These are phyloP conservation scores for Diutina siamensis DNA, from an alignment of 1,139 yeast species.

Conservation along the genomic window DNA sequence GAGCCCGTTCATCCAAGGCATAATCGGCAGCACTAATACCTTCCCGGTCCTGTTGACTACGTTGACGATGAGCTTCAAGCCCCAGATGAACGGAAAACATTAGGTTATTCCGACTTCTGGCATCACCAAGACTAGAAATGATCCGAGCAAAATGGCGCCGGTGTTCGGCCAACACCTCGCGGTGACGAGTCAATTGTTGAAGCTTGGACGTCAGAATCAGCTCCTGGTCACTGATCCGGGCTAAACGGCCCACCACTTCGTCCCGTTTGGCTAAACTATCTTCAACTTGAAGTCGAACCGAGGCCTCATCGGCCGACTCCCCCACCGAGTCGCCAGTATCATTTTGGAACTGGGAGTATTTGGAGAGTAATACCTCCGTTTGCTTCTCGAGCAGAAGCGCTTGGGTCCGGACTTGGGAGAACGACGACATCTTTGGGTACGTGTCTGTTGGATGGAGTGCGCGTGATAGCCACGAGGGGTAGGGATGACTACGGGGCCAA, in stretches of 20 bases:
- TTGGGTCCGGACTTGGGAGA: constrained; percentile 20
- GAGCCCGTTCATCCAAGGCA: constrained; percentile 61
- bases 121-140: constrained; percentile 50
- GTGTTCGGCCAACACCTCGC: constrained; percentile 66
- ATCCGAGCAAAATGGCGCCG: constrained; percentile 51
- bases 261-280: constrained; percentile 29
- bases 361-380: constrained; percentile 36
- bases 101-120: constrained; percentile 63
- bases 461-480: neutral
- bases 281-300: constrained; percentile 40
- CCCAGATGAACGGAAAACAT: constrained; percentile 70
- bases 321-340: constrained; percentile 28
- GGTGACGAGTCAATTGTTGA: constrained; percentile 77
- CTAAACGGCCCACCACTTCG: constrained; percentile 23
- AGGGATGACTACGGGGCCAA: too few relatives aligned
- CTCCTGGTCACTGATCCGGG: constrained; percentile 37
- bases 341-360: constrained; percentile 42
- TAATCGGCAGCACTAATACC: constrained; percentile 44
- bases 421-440: neutral
- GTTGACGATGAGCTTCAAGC: constrained; percentile 46
- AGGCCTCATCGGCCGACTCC: constrained; percentile 44
- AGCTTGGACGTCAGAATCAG: constrained; percentile 54
- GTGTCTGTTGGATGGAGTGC: neutral
- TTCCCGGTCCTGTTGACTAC: constrained; percentile 23
- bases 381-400: constrained; percentile 46